Conservation (phyloP, 73 alveolate genomes). For the Paraurostyla sp. region DNA sequence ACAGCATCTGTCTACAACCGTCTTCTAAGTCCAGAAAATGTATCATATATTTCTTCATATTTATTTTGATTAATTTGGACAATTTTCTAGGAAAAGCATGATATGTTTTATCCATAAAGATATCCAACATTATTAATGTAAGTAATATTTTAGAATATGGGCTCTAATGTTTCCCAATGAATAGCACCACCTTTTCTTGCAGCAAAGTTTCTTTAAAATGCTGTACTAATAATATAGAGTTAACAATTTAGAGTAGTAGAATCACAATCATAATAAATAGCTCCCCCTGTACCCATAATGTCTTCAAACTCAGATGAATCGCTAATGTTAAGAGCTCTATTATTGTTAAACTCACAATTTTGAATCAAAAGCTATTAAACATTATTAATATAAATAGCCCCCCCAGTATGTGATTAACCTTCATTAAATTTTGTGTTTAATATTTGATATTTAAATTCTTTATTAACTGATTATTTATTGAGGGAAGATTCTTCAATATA, state of each 20-base stretch:
- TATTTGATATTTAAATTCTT: too few relatives aligned
- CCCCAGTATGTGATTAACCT: too few relatives aligned
- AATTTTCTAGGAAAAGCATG: neutral
- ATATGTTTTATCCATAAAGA: neutral
- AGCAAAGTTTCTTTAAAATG: neutral
- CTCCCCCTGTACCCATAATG: constrained; percentile 37
- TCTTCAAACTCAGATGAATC: too few relatives aligned
- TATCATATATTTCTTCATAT: too few relatives aligned
- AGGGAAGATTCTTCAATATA: too few relatives aligned
- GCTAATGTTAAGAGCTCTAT: too few relatives aligned
- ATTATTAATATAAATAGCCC: too few relatives aligned
- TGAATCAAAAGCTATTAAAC: too few relatives aligned
- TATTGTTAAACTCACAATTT: too few relatives aligned
- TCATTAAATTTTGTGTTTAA: too few relatives aligned
- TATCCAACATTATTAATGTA: neutral
- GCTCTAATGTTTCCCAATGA: neutral
- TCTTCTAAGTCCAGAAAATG: too few relatives aligned
- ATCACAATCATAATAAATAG: constrained; percentile 23
- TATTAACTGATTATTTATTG: too few relatives aligned
- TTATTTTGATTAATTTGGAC: neutral
- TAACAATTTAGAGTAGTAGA: neutral
- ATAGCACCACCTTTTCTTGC: neutral
- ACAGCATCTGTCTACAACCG: neutral
- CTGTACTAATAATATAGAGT: neutral
- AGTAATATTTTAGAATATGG: neutral